These are phyloP conservation scores for Amylostereum areolatum DNA, from an alignment of 1,284 basidiomycete species.

Conservation along the genomic window DNA sequence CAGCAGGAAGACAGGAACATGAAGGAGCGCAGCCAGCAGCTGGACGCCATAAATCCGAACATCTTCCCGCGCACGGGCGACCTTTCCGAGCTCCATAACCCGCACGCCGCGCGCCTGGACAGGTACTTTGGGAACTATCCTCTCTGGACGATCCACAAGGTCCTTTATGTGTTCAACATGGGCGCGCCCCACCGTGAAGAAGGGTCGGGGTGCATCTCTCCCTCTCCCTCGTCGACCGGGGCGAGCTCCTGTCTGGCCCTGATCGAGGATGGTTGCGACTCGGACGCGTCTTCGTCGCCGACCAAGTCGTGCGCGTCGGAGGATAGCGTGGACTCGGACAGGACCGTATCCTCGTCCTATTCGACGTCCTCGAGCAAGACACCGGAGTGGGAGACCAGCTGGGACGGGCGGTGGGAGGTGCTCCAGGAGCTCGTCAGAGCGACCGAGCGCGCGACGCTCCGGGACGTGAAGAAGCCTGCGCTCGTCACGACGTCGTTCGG, in stretches of 20 bases:
- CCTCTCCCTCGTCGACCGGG: slow-evolving; percentile 7
- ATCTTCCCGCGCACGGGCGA: slow-evolving; percentile 66
- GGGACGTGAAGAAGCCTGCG: not conserved
- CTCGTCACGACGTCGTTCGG: slow-evolving; percentile 11
- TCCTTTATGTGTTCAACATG: slow-evolving; percentile 54
- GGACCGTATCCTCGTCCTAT: not conserved
- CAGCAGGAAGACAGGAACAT: too few species aligned
- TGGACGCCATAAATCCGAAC: slow-evolving; percentile 20
- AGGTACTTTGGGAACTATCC: slow-evolving; percentile 50
- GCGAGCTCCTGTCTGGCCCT: slow-evolving; percentile 16
- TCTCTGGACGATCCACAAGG: slow-evolving; percentile 60
- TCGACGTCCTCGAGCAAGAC: slow-evolving; percentile 1
- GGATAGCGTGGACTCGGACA: too few species aligned
- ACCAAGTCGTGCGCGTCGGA: too few species aligned
- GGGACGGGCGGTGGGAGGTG: slow-evolving; percentile 23
- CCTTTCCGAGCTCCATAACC: slow-evolving; percentile 48
- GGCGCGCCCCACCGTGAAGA: slow-evolving; percentile 18
- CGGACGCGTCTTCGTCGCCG: too few species aligned
- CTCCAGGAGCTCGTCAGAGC: slow-evolving; percentile 15
- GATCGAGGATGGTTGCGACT: not conserved
- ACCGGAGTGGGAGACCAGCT: slow-evolving; percentile 16
- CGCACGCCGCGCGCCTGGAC: slow-evolving; percentile 48
- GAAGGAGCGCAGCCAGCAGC: too few species aligned
- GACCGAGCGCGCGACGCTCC: slow-evolving; percentile 4
- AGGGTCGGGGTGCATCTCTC: slow-evolving; percentile 1